Evolutionary conservation across 1,284 basidiomycete species (phyloP), one percentile per base, ranked within the genome.

Genomic region (Fomitopsis palustris): DNA sequence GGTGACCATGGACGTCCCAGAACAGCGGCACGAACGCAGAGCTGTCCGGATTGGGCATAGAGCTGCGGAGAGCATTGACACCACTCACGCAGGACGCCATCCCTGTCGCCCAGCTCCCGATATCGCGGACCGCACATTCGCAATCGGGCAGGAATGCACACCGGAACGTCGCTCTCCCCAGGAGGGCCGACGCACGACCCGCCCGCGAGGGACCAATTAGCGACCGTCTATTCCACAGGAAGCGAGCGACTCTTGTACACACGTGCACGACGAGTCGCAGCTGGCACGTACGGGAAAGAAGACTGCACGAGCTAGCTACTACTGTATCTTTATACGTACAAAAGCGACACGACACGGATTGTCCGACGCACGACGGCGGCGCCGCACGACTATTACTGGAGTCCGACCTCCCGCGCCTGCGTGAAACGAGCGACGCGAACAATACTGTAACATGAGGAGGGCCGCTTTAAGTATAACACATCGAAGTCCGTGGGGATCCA

Each of bases 261-360:
- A 10, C 21, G 42, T 14, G 38, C 19, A 35, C n/a, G 35, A 41
- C 38, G 25, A 27, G 33, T 29, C 14, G 14, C 6, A 6, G 17
- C 39, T 41, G 19, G 39, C 16, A 33, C 31, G 31, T 33, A 33
- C 31, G 35, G 27, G 14, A 52, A 56, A 25, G 53, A 51, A 49
- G 27, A 16, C 41, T 27, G 25, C 4, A 12, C 45, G 14, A 42
- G 19, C n/a, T 47, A 42, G 29, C 54, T 59, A 59, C 39, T 47
- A 42, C 25, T 47, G 27, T 47, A 25, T 23, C 45, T 56, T n/a
- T 56, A 52, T 53, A 55, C 54, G 52, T 58, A 58, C 57, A 58
- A 27, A n/a, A 38, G 42, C 41, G 39, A 25, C 25, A 33, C 21
- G 19, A 53, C 25, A 33, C 21, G 19, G 42, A 42, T 38, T 60